Base-by-base conservation (phyloP, 768 basidiomycete species). In the Tremella fuciformis region DNA sequence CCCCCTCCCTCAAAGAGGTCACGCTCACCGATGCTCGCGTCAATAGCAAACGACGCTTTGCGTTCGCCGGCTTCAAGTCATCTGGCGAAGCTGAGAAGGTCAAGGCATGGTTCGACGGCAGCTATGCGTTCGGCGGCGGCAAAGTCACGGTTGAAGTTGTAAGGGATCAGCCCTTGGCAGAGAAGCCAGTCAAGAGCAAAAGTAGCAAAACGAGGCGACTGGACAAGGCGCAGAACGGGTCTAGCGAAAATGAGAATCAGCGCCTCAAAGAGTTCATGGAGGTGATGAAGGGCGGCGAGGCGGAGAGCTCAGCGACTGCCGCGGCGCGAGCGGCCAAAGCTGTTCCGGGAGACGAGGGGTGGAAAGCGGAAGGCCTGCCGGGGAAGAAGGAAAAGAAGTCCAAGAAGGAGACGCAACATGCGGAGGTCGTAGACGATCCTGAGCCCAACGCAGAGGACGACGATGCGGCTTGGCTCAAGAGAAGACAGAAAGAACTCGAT, bases 61-160 rank as follows among this genome's bases (percentile, higher is more conserved):
- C 88, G 0, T 99, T 98, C 70, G 81, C 94, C 8, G 96, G 96
- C 0, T 97, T 85, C 81, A 91, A 88, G 78, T 83, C 86, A 0
- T 81, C 86, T 26, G 79, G 82, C 25, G 88, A 96, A 58, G 94
- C 94, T 0, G 57, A 77, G 6, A 80, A 81, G 3, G 92, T 89
- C 0, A 84, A 83, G 72, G 83, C 86, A 37, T 98, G 88, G 87
- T 93, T 88, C 65, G 84, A 93, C 75, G 81, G 83, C 21, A 88
- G 87, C 0, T 98, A 87, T 73, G 65, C 53, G 21, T 81, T 97
- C 25, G 89, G 86, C 47, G 86, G 89, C 7, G 82, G 86, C 8
- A 83, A 86, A 60, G 84, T 97, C 49, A 84, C 76, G 57, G 91
- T 93, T 2, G 81, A 83, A 21, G 73, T 89, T 26, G 84, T 93